Conservation (phyloP, 2,329 filamentous ascomycete genomes). For the Claviceps lovelessii region DNA sequence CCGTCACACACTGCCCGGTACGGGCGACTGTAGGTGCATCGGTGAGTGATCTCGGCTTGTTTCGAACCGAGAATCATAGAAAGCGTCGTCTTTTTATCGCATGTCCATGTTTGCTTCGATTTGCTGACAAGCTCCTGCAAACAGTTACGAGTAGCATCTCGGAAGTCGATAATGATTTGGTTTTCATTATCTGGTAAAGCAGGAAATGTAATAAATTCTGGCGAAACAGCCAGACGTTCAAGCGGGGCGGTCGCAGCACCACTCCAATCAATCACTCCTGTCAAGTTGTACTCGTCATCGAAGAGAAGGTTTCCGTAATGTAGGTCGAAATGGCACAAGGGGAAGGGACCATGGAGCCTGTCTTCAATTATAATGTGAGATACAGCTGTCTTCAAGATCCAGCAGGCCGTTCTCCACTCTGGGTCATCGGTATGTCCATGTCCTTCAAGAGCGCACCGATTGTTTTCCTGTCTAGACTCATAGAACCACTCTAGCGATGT, state of each 20-base stretch:
- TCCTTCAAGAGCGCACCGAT: conserved; percentile 1
- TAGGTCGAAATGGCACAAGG: conserved; percentile 4
- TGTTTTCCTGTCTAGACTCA: conserved; percentile 1
- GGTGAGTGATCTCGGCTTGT: conserved; percentile 4
- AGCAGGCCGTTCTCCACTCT: conserved; percentile 4
- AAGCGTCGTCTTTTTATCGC: conserved; percentile 1
- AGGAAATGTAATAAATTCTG: conserved; percentile 5
- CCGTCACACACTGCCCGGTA: conserved; percentile 3
- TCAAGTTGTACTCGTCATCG: conserved; percentile 4
- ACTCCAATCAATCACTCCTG: conserved; percentile 3
- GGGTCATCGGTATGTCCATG: conserved; percentile 2
- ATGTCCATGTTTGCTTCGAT: background rate
- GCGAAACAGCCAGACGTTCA: conserved; percentile 5
- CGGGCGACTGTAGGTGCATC: conserved; percentile 5
- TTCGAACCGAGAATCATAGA: conserved; percentile 4
- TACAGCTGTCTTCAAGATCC: conserved; percentile 3
- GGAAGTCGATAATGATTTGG: conserved; percentile 3
- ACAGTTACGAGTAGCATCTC: conserved; percentile 1
- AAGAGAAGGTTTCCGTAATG: conserved; percentile 6
- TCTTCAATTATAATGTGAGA: conserved; percentile 5
- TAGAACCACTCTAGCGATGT: conserved; percentile 7
- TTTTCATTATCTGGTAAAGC: conserved; percentile 1
- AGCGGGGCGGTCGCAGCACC: conserved; percentile 1
- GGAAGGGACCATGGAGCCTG: conserved; percentile 5
- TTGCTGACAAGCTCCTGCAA: conserved; percentile 2